phyloP scores from a whole-genome alignment of 2,329 filamentous ascomycete genomes.

The Aspergillus melleus region DNA sequence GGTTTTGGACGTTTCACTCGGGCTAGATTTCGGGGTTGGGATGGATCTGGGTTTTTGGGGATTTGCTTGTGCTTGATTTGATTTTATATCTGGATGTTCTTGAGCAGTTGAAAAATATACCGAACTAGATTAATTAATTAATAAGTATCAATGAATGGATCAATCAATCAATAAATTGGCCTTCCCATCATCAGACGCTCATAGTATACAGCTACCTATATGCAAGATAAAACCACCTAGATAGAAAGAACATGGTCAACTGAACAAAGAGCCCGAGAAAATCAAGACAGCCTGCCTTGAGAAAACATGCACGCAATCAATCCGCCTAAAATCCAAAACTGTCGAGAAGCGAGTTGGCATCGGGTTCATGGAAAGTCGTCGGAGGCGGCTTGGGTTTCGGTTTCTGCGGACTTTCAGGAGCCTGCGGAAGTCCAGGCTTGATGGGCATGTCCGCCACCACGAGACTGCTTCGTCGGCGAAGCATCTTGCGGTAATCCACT shows the following conservation, averaged over 20 bases:
- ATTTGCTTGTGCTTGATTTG: not conserved
- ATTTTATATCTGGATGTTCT: not conserved
- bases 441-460: conserved; percentile 69
- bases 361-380: conserved; percentile 88
- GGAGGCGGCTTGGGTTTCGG: conserved; percentile 64
- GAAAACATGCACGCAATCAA: not conserved
- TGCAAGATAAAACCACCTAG: not conserved
- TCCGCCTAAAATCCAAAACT: conserved; percentile 77
- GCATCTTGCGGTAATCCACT: conserved; percentile 65
- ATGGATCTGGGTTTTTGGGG: not conserved
- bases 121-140: not conserved
- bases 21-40: not conserved
- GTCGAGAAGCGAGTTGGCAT: conserved; percentile 82
- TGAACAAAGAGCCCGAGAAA: not conserved
- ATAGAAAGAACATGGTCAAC: not conserved
- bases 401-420: conserved; percentile 39
- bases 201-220: not conserved
- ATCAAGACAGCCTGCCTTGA: not conserved
- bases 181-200: not conserved
- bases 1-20: too few relatives aligned
- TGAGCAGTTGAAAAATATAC: not conserved
- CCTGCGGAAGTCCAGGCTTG: conserved; percentile 44
- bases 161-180: not conserved
- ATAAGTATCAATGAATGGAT: not conserved
- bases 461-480: conserved; percentile 71